Evolutionary conservation across 2,329 filamentous ascomycete genomes (phyloP).

Genomic region (Aureobasidium lini): DNA sequence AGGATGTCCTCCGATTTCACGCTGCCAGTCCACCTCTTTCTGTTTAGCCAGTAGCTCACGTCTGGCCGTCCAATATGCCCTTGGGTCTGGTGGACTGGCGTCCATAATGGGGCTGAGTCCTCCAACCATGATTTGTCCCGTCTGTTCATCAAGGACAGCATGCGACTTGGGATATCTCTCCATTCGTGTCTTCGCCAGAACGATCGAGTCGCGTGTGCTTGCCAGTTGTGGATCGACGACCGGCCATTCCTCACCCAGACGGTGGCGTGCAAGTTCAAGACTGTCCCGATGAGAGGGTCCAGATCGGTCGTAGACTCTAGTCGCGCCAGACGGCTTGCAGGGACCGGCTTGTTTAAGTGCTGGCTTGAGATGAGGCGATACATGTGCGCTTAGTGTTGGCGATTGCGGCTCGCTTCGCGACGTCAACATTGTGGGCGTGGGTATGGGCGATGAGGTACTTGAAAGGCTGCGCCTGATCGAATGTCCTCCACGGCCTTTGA

Average conservation of each 20-base stretch:
- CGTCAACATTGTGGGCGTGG: no score
- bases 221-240: conserved; percentile 19
- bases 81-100: conserved; percentile 22
- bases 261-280: conserved; percentile 22
- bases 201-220: conserved; percentile 23
- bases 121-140: conserved; percentile 18
- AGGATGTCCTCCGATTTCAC: conserved; percentile 17
- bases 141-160: neutral
- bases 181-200: conserved; percentile 22
- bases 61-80: neutral
- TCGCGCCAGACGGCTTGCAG: conserved; percentile 16
- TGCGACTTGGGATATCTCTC: conserved; percentile 18
- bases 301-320: conserved; percentile 19
- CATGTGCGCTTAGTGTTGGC: neutral
- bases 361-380: neutral
- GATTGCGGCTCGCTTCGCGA: neutral
- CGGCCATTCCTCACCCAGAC: conserved; percentile 16
- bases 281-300: conserved; percentile 25
- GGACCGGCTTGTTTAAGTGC: conserved; percentile 2
- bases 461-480: neutral
- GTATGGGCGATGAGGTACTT: neutral
- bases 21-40: neutral
- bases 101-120: conserved; percentile 25
- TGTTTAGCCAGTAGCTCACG: conserved; percentile 5
- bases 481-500: neutral